Percentiles rank a stretch among this genome's conserved stretches.
Evolutionary conservation across 1,139 yeast genomes (phyloP).

Genomic region (Zygosaccharomyces pseudobailii): DNA sequence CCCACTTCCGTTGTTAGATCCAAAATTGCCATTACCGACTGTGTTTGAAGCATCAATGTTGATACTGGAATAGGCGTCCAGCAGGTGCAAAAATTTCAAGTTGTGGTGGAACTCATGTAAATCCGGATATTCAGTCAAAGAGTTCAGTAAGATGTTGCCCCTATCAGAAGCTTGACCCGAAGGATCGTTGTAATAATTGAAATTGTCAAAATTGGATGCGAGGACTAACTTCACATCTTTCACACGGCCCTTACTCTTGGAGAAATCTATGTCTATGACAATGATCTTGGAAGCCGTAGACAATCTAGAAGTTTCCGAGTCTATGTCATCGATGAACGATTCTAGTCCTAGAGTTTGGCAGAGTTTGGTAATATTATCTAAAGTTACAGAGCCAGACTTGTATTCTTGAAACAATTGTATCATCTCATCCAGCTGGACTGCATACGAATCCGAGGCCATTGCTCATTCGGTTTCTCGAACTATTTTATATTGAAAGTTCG

Average conservation of each 20-base stretch:
- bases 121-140: constrained; percentile 26
- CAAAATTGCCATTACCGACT: constrained; percentile 2
- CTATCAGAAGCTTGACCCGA: constrained; percentile 8
- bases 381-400: constrained; percentile 33
- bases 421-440: constrained; percentile 27
- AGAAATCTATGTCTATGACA: constrained; percentile 36
- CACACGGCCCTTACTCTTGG: constrained; percentile 24
- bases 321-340: constrained; percentile 34
- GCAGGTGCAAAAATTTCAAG: constrained; percentile 27
- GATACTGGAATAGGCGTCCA: constrained; percentile 32
- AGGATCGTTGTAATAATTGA: constrained; percentile 28
- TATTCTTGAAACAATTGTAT: constrained; percentile 30
- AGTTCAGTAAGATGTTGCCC: constrained; percentile 27
- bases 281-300: constrained; percentile 36
- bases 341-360: constrained; percentile 35
- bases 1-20: constrained; percentile 8
- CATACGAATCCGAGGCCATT: constrained; percentile 28
- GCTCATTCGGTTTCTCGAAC: not conserved
- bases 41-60: constrained; percentile 21
- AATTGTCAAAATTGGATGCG: constrained; percentile 35
- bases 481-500: not conserved
- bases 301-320: constrained; percentile 24
- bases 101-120: constrained; percentile 32
- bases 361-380: constrained; percentile 33
- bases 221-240: constrained; percentile 34